Evolutionary conservation across 495 filamentous ascomycete species (phyloP).

Genomic region (Clohesyomyces aquaticus): DNA sequence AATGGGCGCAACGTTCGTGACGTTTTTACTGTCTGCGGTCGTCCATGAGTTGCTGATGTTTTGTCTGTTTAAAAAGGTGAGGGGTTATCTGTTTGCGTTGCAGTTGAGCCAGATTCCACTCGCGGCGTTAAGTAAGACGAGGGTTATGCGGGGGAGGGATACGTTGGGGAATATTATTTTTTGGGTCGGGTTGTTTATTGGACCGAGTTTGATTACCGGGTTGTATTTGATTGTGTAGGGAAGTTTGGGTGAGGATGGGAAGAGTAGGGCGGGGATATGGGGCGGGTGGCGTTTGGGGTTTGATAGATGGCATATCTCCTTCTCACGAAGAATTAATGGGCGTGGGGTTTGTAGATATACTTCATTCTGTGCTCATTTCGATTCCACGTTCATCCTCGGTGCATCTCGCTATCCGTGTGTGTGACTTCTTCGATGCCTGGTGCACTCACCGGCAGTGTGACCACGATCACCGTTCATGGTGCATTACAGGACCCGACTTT

Average conservation of each 20-base stretch:
- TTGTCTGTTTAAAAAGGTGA: conserved; percentile 74
- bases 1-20: conserved; percentile 71
- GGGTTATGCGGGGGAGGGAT: conserved; percentile 60
- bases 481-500: too few species aligned
- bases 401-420: too few species aligned
- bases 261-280: not conserved
- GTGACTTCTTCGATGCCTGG: too few species aligned
- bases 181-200: conserved; percentile 73
- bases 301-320: not conserved
- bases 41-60: conserved; percentile 79
- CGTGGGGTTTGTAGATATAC: too few species aligned
- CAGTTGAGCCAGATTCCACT: conserved; percentile 75
- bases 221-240: conserved; percentile 68
- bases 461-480: too few species aligned
- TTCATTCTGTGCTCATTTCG: too few species aligned
- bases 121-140: conserved; percentile 64
- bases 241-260: not conserved
- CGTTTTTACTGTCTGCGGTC: conserved; percentile 69
- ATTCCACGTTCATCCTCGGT: too few species aligned
- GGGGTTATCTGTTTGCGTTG: conserved; percentile 69
- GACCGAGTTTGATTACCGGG: conserved; percentile 71
- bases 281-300: too few species aligned
- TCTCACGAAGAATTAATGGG: too few species aligned
- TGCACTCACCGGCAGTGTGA: too few species aligned
- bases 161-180: conserved; percentile 73